A percentile compares a stretch with the other conserved stretches of the same genome.
phyloP scores from a whole-genome alignment of 1,139 yeast genomes.

The Ogataea hybrid region DNA sequence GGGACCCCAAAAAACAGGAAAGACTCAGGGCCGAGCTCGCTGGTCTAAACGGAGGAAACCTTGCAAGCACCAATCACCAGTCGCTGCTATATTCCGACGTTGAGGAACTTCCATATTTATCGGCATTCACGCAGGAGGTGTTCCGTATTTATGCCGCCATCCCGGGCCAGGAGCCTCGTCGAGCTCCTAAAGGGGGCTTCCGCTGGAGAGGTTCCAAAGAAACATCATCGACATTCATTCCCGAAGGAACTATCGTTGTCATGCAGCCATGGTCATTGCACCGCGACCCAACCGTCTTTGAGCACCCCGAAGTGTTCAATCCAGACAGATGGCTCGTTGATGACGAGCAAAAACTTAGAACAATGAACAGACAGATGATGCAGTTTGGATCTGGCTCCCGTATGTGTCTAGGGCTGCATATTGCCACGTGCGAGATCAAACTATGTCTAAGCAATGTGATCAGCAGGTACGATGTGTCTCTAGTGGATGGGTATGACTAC shows the following conservation, averaged over 20 bases:
- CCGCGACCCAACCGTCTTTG: constrained; percentile 48
- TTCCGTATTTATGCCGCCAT: constrained; percentile 66
- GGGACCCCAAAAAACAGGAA: constrained; percentile 43
- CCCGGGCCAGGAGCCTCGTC: constrained; percentile 73
- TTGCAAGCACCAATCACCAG: constrained; percentile 6
- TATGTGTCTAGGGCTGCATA: constrained; percentile 72
- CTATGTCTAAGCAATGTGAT: constrained; percentile 53
- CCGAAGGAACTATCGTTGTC: constrained; percentile 56
- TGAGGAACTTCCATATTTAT: constrained; percentile 52
- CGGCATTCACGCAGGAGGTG: constrained; percentile 58
- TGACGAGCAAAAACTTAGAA: constrained; percentile 38
- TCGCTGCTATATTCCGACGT: constrained; percentile 32
- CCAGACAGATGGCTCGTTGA: constrained; percentile 63
- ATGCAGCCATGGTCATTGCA: constrained; percentile 69
- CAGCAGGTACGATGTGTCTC: constrained; percentile 41
- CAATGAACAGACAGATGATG: constrained; percentile 56
- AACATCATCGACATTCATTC: constrained; percentile 37
- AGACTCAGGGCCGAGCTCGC: constrained; percentile 44
- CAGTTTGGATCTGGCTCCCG: constrained; percentile 75
- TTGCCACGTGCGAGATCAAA: constrained; percentile 68
- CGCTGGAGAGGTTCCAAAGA: constrained; percentile 28
- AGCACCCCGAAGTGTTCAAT: constrained; percentile 47
- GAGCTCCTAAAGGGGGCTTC: constrained; percentile 39
- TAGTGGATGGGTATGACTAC: constrained; percentile 33
- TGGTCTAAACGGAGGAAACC: constrained; percentile 14